These are phyloP conservation scores for Aspergillus hancockii DNA, from an alignment of 495 filamentous ascomycete species.

Conservation along the genomic window DNA sequence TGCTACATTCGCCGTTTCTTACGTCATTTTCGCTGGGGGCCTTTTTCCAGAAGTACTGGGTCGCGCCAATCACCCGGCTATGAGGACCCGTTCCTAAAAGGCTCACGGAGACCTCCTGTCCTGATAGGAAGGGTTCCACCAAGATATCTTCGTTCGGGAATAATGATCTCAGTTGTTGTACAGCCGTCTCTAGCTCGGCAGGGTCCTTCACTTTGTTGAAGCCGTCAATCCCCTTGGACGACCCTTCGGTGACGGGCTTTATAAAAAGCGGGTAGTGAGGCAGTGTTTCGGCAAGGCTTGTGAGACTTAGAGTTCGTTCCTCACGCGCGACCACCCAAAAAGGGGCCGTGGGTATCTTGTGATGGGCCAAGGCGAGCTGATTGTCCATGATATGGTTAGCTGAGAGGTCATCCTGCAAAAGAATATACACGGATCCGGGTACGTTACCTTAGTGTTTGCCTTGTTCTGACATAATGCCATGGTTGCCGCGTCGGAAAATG, in stretches of 20 bases:
- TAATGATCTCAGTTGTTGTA: slow-evolving; percentile 11
- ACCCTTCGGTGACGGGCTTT: slow-evolving; percentile 20
- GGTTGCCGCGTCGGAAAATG: slow-evolving; percentile 26
- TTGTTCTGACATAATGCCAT: slow-evolving; percentile 29
- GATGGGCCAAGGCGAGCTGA: slow-evolving; percentile 23
- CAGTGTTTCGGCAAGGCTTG: background rate
- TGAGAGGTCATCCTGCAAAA: background rate
- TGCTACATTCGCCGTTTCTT: background rate
- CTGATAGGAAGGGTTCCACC: slow-evolving; percentile 25
- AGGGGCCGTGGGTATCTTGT: slow-evolving; percentile 22
- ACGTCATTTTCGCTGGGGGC: background rate
- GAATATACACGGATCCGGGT: background rate
- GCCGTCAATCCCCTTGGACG: slow-evolving; percentile 21
- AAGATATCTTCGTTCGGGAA: slow-evolving; percentile 25
- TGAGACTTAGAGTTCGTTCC: background rate
- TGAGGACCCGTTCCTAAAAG: slow-evolving; percentile 25
- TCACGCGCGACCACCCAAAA: slow-evolving; percentile 12
- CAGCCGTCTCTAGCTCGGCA: slow-evolving; percentile 8
- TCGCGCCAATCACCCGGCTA: slow-evolving; percentile 17
- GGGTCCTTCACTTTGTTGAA: slow-evolving; percentile 21
- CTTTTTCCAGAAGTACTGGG: slow-evolving; percentile 11
- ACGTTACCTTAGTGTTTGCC: slow-evolving; percentile 26
- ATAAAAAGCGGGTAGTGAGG: slow-evolving; percentile 22
- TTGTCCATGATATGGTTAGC: background rate
- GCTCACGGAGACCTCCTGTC: slow-evolving; percentile 28